phyloP scores from a whole-genome alignment of 805 yeast genomes.

The Lipomyces oligophaga region DNA sequence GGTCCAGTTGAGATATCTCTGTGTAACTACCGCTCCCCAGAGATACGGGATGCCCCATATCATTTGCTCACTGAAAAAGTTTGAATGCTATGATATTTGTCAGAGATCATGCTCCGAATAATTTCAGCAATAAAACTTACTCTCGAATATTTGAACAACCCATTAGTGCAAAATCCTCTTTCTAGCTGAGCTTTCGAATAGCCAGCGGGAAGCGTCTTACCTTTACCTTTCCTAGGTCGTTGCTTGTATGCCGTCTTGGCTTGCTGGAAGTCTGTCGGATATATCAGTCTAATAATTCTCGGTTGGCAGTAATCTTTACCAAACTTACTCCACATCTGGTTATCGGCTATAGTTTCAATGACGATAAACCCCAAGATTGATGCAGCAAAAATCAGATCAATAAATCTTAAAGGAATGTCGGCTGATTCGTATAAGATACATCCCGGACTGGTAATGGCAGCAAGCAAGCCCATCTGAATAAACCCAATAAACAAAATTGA shows the following conservation, averaged over 20 bases:
- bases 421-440: constrained; percentile 3
- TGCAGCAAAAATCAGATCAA: constrained; percentile 8
- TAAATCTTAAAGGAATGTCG: not conserved
- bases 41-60: constrained; percentile 20
- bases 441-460: constrained; percentile 21
- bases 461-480: constrained; percentile 16
- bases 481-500: constrained; percentile 13
- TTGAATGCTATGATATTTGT: constrained; percentile 11
- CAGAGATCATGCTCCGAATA: not conserved
- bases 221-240: no score
- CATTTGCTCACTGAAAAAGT: constrained; percentile 22
- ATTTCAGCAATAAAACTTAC: not conserved
- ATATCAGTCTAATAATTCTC: not conserved
- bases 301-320: not conserved
- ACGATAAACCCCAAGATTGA: constrained; percentile 9
- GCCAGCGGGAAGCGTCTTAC: constrained; percentile 8
- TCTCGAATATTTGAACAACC: constrained; percentile 22
- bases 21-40: constrained; percentile 11
- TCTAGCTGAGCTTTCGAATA: constrained; percentile 15
- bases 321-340: constrained; percentile 24
- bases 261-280: constrained; percentile 13
- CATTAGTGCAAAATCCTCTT: constrained; percentile 26
- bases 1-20: constrained; percentile 19
- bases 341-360: constrained; percentile 17
- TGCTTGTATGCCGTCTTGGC: constrained; percentile 16